phyloP scores from a whole-genome alignment of 345 rosid genomes.

The Abelmoschus esculentus region DNA sequence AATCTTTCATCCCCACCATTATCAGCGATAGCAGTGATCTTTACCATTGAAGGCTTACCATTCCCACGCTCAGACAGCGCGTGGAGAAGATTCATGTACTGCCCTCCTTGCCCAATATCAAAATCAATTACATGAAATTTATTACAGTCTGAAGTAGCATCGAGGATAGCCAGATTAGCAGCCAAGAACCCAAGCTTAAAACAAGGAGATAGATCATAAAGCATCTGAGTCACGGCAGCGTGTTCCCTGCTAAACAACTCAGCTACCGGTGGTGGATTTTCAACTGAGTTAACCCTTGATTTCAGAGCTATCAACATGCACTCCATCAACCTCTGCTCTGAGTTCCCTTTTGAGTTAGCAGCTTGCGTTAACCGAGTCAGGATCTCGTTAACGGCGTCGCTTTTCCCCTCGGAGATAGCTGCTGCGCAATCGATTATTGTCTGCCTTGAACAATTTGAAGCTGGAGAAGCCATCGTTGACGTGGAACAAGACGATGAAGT shows the following conservation, averaged over 20 bases:
- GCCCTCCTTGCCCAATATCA: conserved; percentile 73
- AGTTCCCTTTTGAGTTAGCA: background rate
- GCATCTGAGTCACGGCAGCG: background rate
- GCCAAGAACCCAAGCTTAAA: background rate
- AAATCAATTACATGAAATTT: conserved; percentile 20
- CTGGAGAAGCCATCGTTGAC: background rate
- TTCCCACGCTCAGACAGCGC: conserved; percentile 46
- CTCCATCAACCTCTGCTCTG: conserved; percentile 1
- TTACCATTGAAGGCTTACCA: conserved; percentile 28
- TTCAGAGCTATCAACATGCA: background rate
- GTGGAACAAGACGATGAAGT: background rate
- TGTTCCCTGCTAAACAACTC: background rate
- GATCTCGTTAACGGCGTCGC: background rate
- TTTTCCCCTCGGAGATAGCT: background rate
- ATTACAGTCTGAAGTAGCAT: background rate
- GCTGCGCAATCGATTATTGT: background rate
- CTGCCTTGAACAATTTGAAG: background rate
- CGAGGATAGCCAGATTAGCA: background rate
- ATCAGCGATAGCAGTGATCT: conserved; percentile 66
- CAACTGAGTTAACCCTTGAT: background rate
- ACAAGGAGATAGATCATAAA: background rate
- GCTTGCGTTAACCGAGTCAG: background rate
- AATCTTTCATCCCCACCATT: conserved; percentile 42
- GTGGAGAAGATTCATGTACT: conserved; percentile 55
- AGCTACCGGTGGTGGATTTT: background rate